Conservation (phyloP, 164 flowering plant genomes). For the Euptelea pleiosperma region DNA sequence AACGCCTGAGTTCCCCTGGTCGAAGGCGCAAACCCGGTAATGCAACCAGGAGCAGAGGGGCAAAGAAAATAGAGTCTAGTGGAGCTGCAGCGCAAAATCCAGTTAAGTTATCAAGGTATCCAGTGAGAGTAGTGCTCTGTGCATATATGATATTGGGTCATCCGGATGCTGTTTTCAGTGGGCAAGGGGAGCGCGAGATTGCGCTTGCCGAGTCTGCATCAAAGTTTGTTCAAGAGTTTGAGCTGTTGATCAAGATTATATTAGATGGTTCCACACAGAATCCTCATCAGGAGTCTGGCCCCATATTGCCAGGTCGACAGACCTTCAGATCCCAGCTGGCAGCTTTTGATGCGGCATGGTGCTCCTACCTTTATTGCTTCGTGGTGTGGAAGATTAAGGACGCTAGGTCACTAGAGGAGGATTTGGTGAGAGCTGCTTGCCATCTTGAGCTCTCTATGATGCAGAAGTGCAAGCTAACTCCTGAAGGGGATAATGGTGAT, state of each 20-base stretch:
- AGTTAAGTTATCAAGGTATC: conserved; percentile 63
- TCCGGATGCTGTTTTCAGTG: conserved; percentile 94
- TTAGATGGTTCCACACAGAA: conserved; percentile 49
- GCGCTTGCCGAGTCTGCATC: conserved; percentile 70
- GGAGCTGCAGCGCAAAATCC: conserved; percentile 30
- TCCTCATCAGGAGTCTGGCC: conserved; percentile 36
- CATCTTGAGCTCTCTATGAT: conserved; percentile 95
- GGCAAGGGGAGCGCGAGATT: conserved; percentile 73
- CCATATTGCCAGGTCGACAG: conserved; percentile 26
- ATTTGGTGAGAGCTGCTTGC: conserved; percentile 94
- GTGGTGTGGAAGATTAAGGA: conserved; percentile 96
- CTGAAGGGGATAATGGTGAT: conserved; percentile 48
- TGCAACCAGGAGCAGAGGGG: conserved; percentile 28
- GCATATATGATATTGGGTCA: conserved; percentile 97
- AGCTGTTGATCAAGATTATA: conserved; percentile 60
- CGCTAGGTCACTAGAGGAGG: conserved; percentile 84
- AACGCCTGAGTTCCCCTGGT: conserved; percentile 71
- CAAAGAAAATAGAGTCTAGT: conserved; percentile 34
- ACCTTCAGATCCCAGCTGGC: conserved; percentile 76
- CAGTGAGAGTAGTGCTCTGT: conserved; percentile 81
- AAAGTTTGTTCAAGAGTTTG: conserved; percentile 61
- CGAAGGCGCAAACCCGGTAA: conserved; percentile 39
- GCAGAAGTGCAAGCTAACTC: conserved; percentile 81
- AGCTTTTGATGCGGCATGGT: conserved; percentile 88
- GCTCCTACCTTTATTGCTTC: conserved; percentile 78